These are phyloP conservation scores for Iris pallida DNA, from an alignment of 116 monocot species.

Conservation along the genomic window DNA sequence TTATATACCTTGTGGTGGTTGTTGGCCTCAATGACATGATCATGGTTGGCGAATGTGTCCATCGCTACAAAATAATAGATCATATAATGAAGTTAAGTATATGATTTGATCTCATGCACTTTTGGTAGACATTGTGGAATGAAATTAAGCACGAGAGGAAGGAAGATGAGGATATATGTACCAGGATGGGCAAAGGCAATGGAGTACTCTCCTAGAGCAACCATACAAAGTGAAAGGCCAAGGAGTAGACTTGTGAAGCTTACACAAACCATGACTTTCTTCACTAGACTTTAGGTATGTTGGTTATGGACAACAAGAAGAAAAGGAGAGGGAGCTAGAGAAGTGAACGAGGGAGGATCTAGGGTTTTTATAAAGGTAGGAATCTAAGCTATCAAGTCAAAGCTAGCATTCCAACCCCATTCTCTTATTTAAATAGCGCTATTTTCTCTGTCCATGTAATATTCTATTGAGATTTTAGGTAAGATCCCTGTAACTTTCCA, in stretches of 20 bases:
- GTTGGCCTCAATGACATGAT: background rate
- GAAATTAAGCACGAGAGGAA: background rate
- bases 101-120: background rate
- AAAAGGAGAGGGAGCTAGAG: conserved; percentile 7
- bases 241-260: conserved; percentile 22
- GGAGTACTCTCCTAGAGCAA: conserved; percentile 11
- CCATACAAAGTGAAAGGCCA: conserved; percentile 28
- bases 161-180: background rate
- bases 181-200: conserved; percentile 9
- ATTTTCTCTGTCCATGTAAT: too few species aligned
- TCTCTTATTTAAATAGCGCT: too few species aligned
- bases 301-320: conserved; percentile 9
- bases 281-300: conserved; percentile 8
- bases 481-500: too few species aligned
- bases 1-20: background rate
- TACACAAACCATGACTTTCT: conserved; percentile 27
- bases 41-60: background rate
- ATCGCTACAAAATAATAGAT: conserved; percentile 7
- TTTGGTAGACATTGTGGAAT: background rate
- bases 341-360: background rate
- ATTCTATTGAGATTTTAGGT: too few species aligned
- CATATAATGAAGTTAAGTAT: background rate
- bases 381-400: conserved; percentile 12
- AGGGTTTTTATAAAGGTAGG: conserved; percentile 16
- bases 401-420: conserved; percentile 12